These are phyloP conservation scores for Penicillium tannophilum DNA, from an alignment of 495 filamentous ascomycete species.

Conservation along the genomic window DNA sequence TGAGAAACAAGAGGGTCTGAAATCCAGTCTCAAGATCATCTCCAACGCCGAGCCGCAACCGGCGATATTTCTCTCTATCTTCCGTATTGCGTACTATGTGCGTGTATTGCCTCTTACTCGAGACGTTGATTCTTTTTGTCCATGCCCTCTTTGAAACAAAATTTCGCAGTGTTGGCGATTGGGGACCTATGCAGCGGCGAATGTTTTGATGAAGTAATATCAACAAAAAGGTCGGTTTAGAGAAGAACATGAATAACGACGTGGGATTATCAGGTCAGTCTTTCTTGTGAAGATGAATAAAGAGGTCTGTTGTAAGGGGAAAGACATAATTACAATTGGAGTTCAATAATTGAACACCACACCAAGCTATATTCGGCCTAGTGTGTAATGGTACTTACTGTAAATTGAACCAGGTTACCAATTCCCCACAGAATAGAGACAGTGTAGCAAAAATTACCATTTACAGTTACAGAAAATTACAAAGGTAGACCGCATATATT, in stretches of 20 bases:
- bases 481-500: too few species aligned
- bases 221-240: neutral
- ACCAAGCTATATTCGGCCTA: too few species aligned
- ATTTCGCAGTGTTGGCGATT: neutral
- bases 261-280: neutral
- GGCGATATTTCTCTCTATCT: neutral
- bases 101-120: neutral
- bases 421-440: too few species aligned
- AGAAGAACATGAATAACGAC: neutral
- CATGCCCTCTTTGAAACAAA: neutral
- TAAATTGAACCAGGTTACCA: too few species aligned
- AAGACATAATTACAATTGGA: neutral
- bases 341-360: neutral
- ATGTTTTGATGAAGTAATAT: neutral
- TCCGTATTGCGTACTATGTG: neutral
- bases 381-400: neutral
- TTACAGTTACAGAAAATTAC: too few species aligned
- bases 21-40: constrained; percentile 1
- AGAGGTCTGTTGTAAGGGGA: neutral
- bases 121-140: neutral
- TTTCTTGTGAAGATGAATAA: neutral
- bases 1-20: constrained; percentile 2
- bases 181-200: neutral
- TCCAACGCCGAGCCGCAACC: neutral
- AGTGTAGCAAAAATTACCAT: too few species aligned